Conservation (phyloP, 352 stramenopile genomes). For the Globisporangium recalcitrans region DNA sequence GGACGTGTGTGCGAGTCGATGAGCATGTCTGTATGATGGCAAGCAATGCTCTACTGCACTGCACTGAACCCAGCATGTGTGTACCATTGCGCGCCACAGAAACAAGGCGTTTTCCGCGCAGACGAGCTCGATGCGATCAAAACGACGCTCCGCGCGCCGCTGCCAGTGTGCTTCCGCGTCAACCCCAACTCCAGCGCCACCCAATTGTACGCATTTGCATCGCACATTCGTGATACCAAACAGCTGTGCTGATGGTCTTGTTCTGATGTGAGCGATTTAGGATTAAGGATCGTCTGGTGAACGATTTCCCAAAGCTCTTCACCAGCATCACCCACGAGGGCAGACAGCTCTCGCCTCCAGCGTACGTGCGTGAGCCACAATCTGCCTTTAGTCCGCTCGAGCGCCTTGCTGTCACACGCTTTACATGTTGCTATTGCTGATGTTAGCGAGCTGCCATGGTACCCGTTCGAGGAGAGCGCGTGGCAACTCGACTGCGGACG, state of each 20-base stretch:
- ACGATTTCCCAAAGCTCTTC: slow-evolving; percentile 45
- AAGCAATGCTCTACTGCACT: no score
- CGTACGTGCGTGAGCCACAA: no score
- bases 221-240: no score
- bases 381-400: background rate
- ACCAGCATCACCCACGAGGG: slow-evolving; percentile 24
- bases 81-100: slow-evolving; percentile 18
- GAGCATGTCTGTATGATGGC: background rate
- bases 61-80: background rate
- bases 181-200: slow-evolving; percentile 38
- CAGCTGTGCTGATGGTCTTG: background rate
- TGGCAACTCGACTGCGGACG: slow-evolving; percentile 77
- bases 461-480: slow-evolving; percentile 43
- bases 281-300: slow-evolving; percentile 43
- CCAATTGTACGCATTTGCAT: slow-evolving; percentile 12
- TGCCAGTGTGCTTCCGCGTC: slow-evolving; percentile 70
- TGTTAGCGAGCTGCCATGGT: slow-evolving; percentile 54
- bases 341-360: slow-evolving; percentile 30
- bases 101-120: slow-evolving; percentile 49
- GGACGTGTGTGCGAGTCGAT: background rate
- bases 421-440: background rate
- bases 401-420: background rate
- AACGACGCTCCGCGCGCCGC: slow-evolving; percentile 40
- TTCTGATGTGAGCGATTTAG: slow-evolving; percentile 5
- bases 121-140: slow-evolving; percentile 41